These are phyloP conservation scores for Drechslerella dactyloides DNA, from an alignment of 2,329 filamentous ascomycete species.

Conservation along the genomic window DNA sequence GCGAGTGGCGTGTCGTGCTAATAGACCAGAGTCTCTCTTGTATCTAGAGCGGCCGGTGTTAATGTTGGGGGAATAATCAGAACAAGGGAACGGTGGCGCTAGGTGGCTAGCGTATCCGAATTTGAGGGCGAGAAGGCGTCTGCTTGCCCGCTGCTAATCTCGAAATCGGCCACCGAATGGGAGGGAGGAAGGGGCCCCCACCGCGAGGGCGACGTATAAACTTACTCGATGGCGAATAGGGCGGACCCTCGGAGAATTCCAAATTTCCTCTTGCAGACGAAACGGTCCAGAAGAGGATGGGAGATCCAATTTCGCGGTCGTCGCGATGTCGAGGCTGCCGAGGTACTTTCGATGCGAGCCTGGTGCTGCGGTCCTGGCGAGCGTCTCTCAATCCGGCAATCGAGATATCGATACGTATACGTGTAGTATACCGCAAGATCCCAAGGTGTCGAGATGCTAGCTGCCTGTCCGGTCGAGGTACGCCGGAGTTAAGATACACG, in stretches of 20 bases:
- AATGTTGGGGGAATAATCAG: slow-evolving; percentile 12
- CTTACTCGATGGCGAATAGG: slow-evolving; percentile 4
- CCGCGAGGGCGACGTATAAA: not conserved
- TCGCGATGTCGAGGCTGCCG: slow-evolving; percentile 10
- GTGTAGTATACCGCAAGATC: not conserved
- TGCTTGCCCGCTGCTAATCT: slow-evolving; percentile 5
- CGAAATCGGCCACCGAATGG: not conserved
- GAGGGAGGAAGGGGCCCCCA: not conserved
- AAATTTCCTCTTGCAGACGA: slow-evolving; percentile 4
- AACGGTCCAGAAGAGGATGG: not conserved
- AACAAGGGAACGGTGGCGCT: slow-evolving; percentile 19
- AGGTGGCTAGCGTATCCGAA: slow-evolving; percentile 10
- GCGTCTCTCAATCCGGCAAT: slow-evolving; percentile 27
- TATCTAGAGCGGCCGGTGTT: slow-evolving; percentile 7
- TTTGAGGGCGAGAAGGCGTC: slow-evolving; percentile 7
- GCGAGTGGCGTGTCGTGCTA: slow-evolving; percentile 36
- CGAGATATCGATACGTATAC: not conserved
- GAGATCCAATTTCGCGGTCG: not conserved
- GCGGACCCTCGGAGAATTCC: slow-evolving; percentile 1
- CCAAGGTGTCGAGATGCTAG: not conserved
- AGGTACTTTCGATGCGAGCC: slow-evolving; percentile 44
- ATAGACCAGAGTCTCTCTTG: slow-evolving; percentile 2
- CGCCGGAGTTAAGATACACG: not conserved
- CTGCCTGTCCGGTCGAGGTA: not conserved
- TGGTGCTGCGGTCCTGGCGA: slow-evolving; percentile 36